Evolutionary conservation across 2,329 filamentous ascomycete species (phyloP).

Genomic region (Neurospora crassa): DNA sequence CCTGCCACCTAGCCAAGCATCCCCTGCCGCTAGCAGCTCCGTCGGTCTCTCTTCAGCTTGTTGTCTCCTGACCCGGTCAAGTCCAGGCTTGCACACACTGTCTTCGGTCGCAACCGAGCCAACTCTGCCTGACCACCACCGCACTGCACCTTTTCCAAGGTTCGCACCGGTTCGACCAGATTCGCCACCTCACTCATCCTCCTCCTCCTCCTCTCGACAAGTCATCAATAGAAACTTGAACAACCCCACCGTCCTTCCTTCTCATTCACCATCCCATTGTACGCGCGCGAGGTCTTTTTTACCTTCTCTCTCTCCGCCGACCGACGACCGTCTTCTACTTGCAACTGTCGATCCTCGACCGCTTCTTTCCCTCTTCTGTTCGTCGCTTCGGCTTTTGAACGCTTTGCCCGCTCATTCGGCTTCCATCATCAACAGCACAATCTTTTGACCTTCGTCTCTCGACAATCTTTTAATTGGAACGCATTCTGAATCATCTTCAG

Average conservation of each 20-base stretch:
- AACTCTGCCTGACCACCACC: not conserved
- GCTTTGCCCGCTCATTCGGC: slow-evolving; percentile 17
- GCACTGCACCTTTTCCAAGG: not conserved
- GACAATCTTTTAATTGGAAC: slow-evolving; percentile 15
- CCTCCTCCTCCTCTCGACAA: not conserved
- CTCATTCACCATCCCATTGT: slow-evolving; percentile 1
- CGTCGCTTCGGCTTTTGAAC: slow-evolving; percentile 10
- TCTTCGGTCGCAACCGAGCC: not conserved
- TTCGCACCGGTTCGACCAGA: not conserved
- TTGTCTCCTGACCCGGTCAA: not conserved
- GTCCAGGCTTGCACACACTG: not conserved
- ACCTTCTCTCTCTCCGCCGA: slow-evolving; percentile 2
- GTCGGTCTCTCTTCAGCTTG: not conserved
- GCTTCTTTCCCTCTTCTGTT: slow-evolving; percentile 11
- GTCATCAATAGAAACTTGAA: not conserved
- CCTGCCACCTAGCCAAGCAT: not conserved
- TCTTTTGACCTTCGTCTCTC: slow-evolving; percentile 11
- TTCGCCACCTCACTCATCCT: not conserved
- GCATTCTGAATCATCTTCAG: not conserved
- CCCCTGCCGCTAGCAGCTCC: not conserved
- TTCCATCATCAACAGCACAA: slow-evolving; percentile 4
- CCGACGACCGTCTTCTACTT: not conserved
- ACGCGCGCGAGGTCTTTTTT: not conserved
- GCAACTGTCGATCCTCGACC: slow-evolving; percentile 1
- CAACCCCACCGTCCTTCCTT: slow-evolving; percentile 3